phyloP scores from a whole-genome alignment of 2,329 filamentous ascomycete genomes.

The Xylariaceae sp. region DNA sequence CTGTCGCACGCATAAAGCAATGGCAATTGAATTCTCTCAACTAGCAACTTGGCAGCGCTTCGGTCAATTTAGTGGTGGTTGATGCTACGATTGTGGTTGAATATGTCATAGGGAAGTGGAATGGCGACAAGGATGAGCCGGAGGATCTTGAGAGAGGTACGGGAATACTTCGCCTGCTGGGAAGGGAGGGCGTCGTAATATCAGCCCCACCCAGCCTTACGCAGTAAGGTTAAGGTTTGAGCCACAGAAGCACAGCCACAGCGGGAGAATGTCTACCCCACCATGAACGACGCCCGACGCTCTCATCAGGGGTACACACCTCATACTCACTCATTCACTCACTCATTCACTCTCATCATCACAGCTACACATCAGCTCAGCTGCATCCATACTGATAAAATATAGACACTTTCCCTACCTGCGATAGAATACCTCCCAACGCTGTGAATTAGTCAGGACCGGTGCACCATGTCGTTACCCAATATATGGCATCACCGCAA shows the following conservation, averaged over 20 bases:
- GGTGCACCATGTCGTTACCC: conserved; percentile 49
- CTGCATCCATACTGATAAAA: not conserved
- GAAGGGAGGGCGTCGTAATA: not conserved
- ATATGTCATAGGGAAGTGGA: conserved; percentile 2
- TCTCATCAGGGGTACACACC: not conserved
- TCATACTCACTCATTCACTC: too few relatives aligned
- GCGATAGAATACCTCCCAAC: not conserved
- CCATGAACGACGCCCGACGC: not conserved
- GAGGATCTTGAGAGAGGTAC: conserved; percentile 8
- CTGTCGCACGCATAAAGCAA: conserved; percentile 1
- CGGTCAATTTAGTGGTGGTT: not conserved
- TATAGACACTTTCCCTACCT: not conserved
- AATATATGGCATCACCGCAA: conserved; percentile 83
- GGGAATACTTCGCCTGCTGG: too few relatives aligned
- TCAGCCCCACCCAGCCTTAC: not conserved
- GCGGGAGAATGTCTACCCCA: not conserved
- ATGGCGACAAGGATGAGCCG: conserved; percentile 3
- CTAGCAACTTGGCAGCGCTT: not conserved
- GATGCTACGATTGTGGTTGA: not conserved
- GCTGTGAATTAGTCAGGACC: not conserved
- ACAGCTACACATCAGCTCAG: not conserved
- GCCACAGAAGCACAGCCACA: not conserved
- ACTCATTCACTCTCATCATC: too few relatives aligned
- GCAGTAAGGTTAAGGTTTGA: not conserved
- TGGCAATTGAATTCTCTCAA: not conserved